phyloP scores from a whole-genome alignment of 352 stramenopile species.

The Peronospora destructor region DNA sequence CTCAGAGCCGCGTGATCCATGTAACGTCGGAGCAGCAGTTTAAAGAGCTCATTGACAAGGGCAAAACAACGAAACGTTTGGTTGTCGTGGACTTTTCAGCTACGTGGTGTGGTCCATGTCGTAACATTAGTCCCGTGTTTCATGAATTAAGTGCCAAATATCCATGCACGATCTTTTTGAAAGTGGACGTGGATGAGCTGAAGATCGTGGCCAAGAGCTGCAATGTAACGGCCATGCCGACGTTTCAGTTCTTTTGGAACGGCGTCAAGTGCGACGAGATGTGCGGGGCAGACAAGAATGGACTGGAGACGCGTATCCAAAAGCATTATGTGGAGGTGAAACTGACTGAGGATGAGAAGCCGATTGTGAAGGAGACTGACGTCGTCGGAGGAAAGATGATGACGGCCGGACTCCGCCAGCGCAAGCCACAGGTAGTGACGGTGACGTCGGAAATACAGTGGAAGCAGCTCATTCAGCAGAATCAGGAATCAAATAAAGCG shows the following conservation, averaged over 20 bases:
- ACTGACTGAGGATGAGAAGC: conserved; percentile 56
- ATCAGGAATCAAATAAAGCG: conserved; percentile 35
- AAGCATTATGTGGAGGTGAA: conserved; percentile 79
- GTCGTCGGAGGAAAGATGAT: conserved; percentile 1
- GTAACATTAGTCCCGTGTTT: conserved; percentile 78
- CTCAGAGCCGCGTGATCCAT: conserved; percentile 61
- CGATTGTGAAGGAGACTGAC: conserved; percentile 11
- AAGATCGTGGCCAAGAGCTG: conserved; percentile 38
- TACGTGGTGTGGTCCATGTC: conserved; percentile 85
- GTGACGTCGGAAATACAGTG: conserved; percentile 52
- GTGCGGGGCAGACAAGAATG: conserved; percentile 68
- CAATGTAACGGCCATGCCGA: conserved; percentile 90
- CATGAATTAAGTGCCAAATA: conserved; percentile 84
- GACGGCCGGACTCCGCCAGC: conserved; percentile 43
- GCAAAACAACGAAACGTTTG: conserved; percentile 58
- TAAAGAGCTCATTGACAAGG: conserved; percentile 63
- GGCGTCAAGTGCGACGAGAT: conserved; percentile 86
- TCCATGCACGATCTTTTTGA: conserved; percentile 79
- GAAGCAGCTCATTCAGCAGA: conserved; percentile 41
- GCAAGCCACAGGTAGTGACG: conserved; percentile 42
- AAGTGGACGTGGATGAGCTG: conserved; percentile 86
- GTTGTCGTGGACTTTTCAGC: conserved; percentile 86
- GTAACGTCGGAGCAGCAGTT: conserved; percentile 64
- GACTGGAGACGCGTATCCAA: conserved; percentile 53
- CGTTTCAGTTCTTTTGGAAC: conserved; percentile 93